Conservation (phyloP, 2,329 filamentous ascomycete genomes). For the Ophiocordyceps camponoti-saundersi region DNA sequence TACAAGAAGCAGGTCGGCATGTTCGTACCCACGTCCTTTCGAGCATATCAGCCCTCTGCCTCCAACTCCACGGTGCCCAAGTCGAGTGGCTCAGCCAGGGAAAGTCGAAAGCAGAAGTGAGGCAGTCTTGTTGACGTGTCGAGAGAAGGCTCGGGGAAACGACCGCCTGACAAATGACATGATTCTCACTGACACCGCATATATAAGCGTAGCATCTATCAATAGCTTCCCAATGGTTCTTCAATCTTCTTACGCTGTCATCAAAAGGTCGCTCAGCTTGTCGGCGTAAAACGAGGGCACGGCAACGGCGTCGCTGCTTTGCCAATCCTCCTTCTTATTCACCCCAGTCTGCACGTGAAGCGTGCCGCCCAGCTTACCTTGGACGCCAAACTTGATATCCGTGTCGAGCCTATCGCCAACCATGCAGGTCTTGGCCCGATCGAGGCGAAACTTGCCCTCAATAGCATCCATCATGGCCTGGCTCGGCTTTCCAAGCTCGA, state of each 20-base stretch:
- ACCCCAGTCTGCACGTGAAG: slow-evolving; percentile 85
- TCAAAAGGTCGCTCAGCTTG: slow-evolving; percentile 56
- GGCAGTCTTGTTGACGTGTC: background rate
- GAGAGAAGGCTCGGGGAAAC: background rate
- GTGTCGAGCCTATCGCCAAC: slow-evolving; percentile 87
- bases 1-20: slow-evolving; percentile 74
- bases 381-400: slow-evolving; percentile 87
- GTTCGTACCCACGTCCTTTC: slow-evolving; percentile 51
- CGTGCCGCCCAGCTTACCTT: slow-evolving; percentile 81
- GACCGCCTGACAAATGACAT: background rate
- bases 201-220: slow-evolving; percentile 1
- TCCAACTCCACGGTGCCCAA: slow-evolving; percentile 27
- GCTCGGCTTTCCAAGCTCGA: slow-evolving; percentile 81
- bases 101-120: slow-evolving; percentile 20
- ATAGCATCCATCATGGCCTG: slow-evolving; percentile 99
- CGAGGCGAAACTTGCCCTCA: slow-evolving; percentile 85
- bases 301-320: slow-evolving; percentile 48
- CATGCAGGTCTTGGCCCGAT: slow-evolving; percentile 81
- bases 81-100: slow-evolving; percentile 31
- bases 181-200: background rate
- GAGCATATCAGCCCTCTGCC: slow-evolving; percentile 22
- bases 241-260: slow-evolving; percentile 4
- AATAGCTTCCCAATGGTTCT: background rate
- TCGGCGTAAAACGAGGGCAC: slow-evolving; percentile 76
- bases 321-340: slow-evolving; percentile 67